Conservation (phyloP, 768 basidiomycete species). For the Polyporus arcularius region DNA sequence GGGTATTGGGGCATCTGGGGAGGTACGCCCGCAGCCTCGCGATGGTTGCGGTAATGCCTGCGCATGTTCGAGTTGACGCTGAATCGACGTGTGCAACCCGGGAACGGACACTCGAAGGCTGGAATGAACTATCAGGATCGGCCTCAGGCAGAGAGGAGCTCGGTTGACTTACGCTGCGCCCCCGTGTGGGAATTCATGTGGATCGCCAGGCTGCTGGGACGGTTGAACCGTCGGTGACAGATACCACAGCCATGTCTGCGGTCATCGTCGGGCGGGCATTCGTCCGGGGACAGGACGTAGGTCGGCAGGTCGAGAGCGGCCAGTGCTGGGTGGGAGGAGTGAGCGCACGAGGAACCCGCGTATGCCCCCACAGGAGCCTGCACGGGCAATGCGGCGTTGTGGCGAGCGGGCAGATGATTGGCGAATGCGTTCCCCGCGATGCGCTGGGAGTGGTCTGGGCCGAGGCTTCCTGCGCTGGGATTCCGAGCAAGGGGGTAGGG, state of each 20-base stretch:
- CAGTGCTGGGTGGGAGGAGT: background rate
- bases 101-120: constrained; percentile 78
- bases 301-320: constrained; percentile 1
- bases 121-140: background rate
- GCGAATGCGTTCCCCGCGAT: background rate
- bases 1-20: background rate
- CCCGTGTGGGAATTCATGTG: constrained; percentile 71
- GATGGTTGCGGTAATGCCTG: constrained; percentile 73
- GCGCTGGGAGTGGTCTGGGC: background rate
- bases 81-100: constrained; percentile 73
- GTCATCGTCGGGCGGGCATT: constrained; percentile 22
- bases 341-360: background rate
- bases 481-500: background rate
- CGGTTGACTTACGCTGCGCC: constrained; percentile 53
- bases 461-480: background rate
- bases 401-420: background rate
- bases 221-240: constrained; percentile 64
- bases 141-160: background rate
- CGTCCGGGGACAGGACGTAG: constrained; percentile 10
- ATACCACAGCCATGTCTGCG: constrained; percentile 36
- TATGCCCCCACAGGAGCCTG: background rate
- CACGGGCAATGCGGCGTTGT: background rate
- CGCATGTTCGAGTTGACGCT: constrained; percentile 88
- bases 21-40: background rate
- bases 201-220: constrained; percentile 64